These are phyloP conservation scores for Aspergillus sp. DNA, from an alignment of 2,329 filamentous ascomycete species.

Conservation along the genomic window DNA sequence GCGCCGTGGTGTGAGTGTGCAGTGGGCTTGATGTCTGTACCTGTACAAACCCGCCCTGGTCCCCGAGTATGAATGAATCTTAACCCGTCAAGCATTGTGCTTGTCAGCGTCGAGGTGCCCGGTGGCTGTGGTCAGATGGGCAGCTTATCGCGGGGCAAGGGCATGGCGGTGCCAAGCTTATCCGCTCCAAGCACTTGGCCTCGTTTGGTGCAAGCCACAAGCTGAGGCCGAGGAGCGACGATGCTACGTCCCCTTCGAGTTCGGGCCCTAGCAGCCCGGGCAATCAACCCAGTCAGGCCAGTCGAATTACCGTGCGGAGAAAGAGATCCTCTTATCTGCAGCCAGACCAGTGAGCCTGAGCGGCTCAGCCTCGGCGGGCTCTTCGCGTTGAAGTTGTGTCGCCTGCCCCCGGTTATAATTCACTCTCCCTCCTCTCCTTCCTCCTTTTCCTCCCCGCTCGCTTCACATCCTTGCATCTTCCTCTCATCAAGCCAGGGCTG, in stretches of 20 bases:
- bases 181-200: slow-evolving; percentile 9
- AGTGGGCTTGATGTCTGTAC: too few species aligned
- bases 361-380: slow-evolving; percentile 1
- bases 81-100: neutral
- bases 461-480: neutral
- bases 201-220: neutral
- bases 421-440: neutral
- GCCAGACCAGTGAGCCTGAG: neutral
- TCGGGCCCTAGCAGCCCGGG: neutral
- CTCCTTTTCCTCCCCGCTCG: neutral
- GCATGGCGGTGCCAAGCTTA: slow-evolving; percentile 1
- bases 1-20: neutral
- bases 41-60: neutral
- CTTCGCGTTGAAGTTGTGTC: neutral
- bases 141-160: slow-evolving; percentile 1
- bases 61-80: neutral
- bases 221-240: neutral
- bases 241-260: neutral
- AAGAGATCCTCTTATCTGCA: neutral
- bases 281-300: neutral
- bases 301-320: neutral
- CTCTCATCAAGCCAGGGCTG: neutral
- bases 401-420: neutral
- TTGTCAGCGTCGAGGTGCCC: neutral
- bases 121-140: neutral